Conservation (phyloP, 768 basidiomycete species). For the Suillus brevipes region DNA sequence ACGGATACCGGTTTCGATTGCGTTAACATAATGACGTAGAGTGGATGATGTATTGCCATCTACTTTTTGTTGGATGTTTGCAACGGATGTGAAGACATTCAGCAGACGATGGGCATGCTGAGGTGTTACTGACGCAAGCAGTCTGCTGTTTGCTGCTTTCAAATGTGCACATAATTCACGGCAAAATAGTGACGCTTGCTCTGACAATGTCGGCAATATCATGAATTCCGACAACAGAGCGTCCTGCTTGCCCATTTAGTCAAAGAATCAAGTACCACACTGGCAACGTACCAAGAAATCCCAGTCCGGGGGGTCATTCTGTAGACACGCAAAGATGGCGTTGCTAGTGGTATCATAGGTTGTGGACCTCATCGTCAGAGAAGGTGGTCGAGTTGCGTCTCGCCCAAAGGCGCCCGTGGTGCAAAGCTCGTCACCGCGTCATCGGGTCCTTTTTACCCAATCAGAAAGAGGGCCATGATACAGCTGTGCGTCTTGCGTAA, state of each 20-base stretch:
- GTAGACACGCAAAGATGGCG: constrained; percentile 20
- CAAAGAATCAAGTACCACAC: neutral
- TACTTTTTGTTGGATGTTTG: constrained; percentile 35
- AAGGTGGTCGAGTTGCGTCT: neutral
- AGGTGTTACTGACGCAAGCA: constrained; percentile 24
- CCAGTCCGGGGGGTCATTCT: constrained; percentile 30
- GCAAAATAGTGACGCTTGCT: constrained; percentile 32
- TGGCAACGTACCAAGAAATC: constrained; percentile 30
- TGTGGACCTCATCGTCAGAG: neutral
- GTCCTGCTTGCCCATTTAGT: neutral
- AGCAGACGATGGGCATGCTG: constrained; percentile 44
- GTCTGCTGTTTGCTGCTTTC: constrained; percentile 26
- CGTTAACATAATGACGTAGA: constrained; percentile 40
- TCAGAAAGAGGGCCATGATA: constrained; percentile 24
- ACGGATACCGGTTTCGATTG: constrained; percentile 34
- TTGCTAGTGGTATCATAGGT: neutral
- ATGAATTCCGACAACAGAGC: constrained; percentile 1
- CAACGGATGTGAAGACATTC: constrained; percentile 44
- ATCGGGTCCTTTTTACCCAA: constrained; percentile 4
- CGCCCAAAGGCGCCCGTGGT: neutral
- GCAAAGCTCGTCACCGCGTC: neutral
- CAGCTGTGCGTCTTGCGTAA: constrained; percentile 29
- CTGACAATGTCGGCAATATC: constrained; percentile 19
- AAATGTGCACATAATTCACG: constrained; percentile 34
- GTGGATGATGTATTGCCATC: constrained; percentile 30